A percentile compares a stretch with the other conserved stretches of the same genome.
These are phyloP conservation scores for Cryptococcus jaspeensis DNA, from an alignment of 1,284 basidiomycete genomes.

Conservation along the genomic window DNA sequence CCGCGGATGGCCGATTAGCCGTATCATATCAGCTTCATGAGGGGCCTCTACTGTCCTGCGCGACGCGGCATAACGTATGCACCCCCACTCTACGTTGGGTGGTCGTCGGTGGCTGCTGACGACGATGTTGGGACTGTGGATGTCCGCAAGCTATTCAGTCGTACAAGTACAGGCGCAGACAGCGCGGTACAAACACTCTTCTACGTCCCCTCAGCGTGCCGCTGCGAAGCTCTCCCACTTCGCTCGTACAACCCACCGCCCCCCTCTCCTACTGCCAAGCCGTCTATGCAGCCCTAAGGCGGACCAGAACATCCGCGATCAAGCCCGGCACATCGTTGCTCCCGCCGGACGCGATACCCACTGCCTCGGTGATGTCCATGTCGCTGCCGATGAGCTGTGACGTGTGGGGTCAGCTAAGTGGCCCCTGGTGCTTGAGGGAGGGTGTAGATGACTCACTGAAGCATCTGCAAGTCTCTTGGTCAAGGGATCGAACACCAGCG, in stretches of 20 bases:
- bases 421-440: no score
- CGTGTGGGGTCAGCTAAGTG: not conserved
- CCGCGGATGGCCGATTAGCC: no score
- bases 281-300: slow-evolving; percentile 40
- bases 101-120: no score
- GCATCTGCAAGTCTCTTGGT: slow-evolving; percentile 37
- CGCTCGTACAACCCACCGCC: not conserved
- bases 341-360: slow-evolving; percentile 61
- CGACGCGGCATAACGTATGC: no score
- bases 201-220: no score
- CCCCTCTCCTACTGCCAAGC: not conserved
- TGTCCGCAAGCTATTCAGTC: no score
- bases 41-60: no score
- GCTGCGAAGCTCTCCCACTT: not conserved
- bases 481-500: slow-evolving; percentile 33
- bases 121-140: no score
- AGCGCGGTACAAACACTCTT: no score
- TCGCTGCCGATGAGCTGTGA: slow-evolving; percentile 40
- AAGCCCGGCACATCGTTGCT: slow-evolving; percentile 70
- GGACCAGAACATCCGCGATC: slow-evolving; percentile 63
- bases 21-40: no score
- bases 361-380: slow-evolving; percentile 61
- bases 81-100: no score
- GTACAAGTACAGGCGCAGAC: not conserved
- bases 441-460: slow-evolving; percentile 30